A percentile compares a stretch with the other conserved stretches of the same genome.
Evolutionary conservation across 1,139 yeast genomes (phyloP).

Genomic region (Protomyces pachydermus): DNA sequence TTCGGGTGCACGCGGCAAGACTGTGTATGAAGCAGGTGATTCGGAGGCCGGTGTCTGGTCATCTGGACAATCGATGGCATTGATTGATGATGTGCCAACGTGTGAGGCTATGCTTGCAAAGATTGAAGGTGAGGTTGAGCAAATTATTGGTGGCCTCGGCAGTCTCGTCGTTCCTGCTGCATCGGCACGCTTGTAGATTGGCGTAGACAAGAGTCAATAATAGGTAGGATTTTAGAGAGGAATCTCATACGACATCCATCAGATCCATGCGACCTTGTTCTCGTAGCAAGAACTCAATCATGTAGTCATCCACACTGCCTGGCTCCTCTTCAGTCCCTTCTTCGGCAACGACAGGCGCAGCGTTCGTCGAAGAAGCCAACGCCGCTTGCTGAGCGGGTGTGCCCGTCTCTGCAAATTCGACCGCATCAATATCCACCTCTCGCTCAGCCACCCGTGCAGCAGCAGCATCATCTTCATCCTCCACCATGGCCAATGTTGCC

Average conservation of each 20-base stretch:
- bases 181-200: background rate
- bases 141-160: slow-evolving; percentile 16
- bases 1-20: slow-evolving; percentile 38
- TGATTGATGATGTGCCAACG: slow-evolving; percentile 31
- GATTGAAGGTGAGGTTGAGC: slow-evolving; percentile 28
- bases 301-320: slow-evolving; percentile 93
- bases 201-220: background rate
- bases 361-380: slow-evolving; percentile 35
- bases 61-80: slow-evolving; percentile 38
- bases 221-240: background rate
- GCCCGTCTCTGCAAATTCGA: slow-evolving; percentile 53
- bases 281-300: slow-evolving; percentile 76
- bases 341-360: slow-evolving; percentile 33
- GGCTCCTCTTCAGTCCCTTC: slow-evolving; percentile 59
- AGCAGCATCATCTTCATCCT: slow-evolving; percentile 89
- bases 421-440: slow-evolving; percentile 78
- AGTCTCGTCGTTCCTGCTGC: slow-evolving; percentile 5
- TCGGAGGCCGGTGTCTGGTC: slow-evolving; percentile 41
- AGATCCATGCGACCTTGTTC: slow-evolving; percentile 6
- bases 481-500: slow-evolving; percentile 79
- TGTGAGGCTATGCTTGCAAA: slow-evolving; percentile 27
- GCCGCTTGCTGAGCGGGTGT: slow-evolving; percentile 26
- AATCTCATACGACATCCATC: background rate
- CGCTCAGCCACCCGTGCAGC: slow-evolving; percentile 88
- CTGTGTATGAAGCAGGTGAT: slow-evolving; percentile 39